Conservation (phyloP, 495 filamentous ascomycete species). For the Hypoxylon fuscum region DNA sequence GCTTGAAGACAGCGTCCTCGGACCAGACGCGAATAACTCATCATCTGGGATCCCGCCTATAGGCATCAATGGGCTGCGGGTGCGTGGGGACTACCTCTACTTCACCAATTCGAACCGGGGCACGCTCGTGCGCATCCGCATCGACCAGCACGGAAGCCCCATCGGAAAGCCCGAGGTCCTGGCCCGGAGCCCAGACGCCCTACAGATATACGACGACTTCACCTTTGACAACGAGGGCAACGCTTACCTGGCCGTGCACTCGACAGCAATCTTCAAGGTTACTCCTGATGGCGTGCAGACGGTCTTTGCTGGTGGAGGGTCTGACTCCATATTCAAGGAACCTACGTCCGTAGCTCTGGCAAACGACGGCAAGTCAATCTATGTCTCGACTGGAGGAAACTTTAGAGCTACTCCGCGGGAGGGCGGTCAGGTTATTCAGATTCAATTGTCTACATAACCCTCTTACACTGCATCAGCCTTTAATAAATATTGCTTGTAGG, state of each 20-base stretch:
- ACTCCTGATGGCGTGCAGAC: slow-evolving; percentile 32
- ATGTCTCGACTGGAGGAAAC: slow-evolving; percentile 35
- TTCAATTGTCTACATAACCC: no score
- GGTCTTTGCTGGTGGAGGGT: slow-evolving; percentile 35
- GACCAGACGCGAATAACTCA: background rate
- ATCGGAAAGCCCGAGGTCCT: slow-evolving; percentile 13
- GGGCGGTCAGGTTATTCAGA: background rate
- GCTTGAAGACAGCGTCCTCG: background rate
- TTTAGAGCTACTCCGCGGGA: background rate
- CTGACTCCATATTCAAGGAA: slow-evolving; percentile 26
- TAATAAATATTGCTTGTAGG: no score
- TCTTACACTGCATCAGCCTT: no score
- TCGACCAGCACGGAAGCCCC: slow-evolving; percentile 38
- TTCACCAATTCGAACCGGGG: slow-evolving; percentile 52
- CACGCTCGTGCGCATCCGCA: slow-evolving; percentile 43
- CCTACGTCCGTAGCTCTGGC: slow-evolving; percentile 40
- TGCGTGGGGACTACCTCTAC: slow-evolving; percentile 43
- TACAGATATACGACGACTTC: slow-evolving; percentile 45
- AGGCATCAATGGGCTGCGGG: slow-evolving; percentile 51
- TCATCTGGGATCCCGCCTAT: no score
- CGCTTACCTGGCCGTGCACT: slow-evolving; percentile 46
- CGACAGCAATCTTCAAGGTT: slow-evolving; percentile 42
- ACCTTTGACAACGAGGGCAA: slow-evolving; percentile 39
- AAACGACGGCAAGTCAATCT: slow-evolving; percentile 28
- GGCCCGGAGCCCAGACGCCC: slow-evolving; percentile 4